These are phyloP conservation scores for Fusarium anthophilum DNA, from an alignment of 2,329 filamentous ascomycete genomes.

Conservation along the genomic window DNA sequence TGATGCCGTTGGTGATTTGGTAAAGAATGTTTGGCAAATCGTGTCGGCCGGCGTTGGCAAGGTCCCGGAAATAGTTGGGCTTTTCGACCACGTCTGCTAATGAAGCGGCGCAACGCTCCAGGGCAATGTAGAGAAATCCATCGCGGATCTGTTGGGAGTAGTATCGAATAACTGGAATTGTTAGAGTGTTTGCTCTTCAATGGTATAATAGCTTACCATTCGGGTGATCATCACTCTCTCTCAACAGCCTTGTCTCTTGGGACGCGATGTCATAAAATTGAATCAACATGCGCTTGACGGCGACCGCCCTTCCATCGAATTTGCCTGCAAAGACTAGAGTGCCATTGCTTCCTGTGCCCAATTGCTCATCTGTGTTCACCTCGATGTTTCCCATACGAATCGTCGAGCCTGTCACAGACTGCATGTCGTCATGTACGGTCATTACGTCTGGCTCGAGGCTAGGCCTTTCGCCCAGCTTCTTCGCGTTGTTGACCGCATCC, in stretches of 20 bases:
- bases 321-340: constrained; percentile 95
- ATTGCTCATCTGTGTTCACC: constrained; percentile 69
- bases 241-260: constrained; percentile 88
- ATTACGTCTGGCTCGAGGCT: constrained; percentile 70
- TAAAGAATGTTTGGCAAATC: constrained; percentile 84
- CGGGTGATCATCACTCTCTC: constrained; percentile 94
- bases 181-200: constrained; percentile 13
- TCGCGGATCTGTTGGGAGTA: constrained; percentile 90
- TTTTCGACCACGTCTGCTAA: constrained; percentile 90
- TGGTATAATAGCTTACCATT: constrained; percentile 65
- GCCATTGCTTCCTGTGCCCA: constrained; percentile 90
- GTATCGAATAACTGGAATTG: constrained; percentile 83
- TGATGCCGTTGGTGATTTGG: constrained; percentile 89
- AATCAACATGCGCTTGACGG: constrained; percentile 95
- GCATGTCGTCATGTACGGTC: constrained; percentile 65
- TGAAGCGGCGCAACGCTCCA: constrained; percentile 94
- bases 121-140: constrained; percentile 93
- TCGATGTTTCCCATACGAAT: constrained; percentile 71
- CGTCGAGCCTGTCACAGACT: constrained; percentile 67
- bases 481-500: constrained; percentile 67
- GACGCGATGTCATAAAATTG: constrained; percentile 96
- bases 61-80: constrained; percentile 69
- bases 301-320: constrained; percentile 91
- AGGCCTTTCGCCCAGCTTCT: constrained; percentile 63
- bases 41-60: constrained; percentile 77